Percentiles rank a stretch among this genome's conserved stretches.
Evolutionary conservation across 148 eudicot species (phyloP).

Genomic region (Vaccinium corymbosum): DNA sequence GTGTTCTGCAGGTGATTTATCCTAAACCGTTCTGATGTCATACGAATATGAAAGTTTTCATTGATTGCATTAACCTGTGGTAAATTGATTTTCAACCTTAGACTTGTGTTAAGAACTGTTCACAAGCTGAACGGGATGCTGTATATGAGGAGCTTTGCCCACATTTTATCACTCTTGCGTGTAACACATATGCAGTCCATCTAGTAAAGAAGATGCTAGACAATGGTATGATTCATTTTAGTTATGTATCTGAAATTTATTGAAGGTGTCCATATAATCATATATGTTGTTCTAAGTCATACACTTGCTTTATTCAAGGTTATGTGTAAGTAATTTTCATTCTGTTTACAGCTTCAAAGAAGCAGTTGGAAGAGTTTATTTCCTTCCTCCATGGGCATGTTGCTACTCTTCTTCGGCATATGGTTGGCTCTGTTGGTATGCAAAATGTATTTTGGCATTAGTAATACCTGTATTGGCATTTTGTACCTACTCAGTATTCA

Average conservation of each 20-base stretch:
- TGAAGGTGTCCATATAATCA: background rate
- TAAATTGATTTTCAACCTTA: constrained; percentile 26
- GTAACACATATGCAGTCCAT: constrained; percentile 84
- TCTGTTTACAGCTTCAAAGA: constrained; percentile 70
- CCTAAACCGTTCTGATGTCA: constrained; percentile 12
- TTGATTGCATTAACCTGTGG: background rate
- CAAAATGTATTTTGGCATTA: background rate
- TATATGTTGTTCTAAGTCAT: background rate
- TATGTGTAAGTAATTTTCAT: background rate
- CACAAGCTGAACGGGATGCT: constrained; percentile 73
- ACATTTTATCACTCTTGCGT: constrained; percentile 70
- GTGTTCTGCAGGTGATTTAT: constrained; percentile 81
- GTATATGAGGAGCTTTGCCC: constrained; percentile 78
- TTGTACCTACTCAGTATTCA: background rate
- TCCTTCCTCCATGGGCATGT: constrained; percentile 86
- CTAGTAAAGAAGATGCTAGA: constrained; percentile 88
- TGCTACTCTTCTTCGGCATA: constrained; percentile 83
- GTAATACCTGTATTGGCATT: background rate
- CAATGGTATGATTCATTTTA: constrained; percentile 47
- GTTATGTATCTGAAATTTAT: background rate
- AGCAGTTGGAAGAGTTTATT: constrained; percentile 69
- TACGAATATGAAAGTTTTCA: background rate
- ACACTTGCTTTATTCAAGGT: background rate
- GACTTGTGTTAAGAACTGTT: constrained; percentile 89
- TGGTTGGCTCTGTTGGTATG: constrained; percentile 93